A percentile compares a stretch with the other conserved stretches of the same genome.
Conservation (phyloP, 1,139 yeast species). For the Debaryomycetaceae sp. region DNA sequence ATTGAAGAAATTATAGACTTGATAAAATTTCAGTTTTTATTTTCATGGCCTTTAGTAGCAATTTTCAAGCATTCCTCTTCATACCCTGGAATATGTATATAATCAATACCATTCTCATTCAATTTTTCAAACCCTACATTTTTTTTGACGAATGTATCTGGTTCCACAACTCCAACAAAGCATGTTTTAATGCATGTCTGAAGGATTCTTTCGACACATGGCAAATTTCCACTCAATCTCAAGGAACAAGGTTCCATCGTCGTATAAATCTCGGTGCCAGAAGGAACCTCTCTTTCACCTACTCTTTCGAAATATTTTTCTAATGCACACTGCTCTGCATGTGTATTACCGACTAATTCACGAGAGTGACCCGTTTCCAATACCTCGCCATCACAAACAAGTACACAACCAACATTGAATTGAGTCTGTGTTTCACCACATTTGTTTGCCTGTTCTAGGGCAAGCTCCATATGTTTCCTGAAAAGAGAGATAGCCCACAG, state of each 20-base stretch:
- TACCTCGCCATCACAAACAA: constrained; percentile 64
- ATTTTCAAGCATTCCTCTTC: constrained; percentile 68
- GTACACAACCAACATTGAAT: constrained; percentile 89
- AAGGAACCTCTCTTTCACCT: constrained; percentile 52
- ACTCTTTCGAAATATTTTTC: constrained; percentile 57
- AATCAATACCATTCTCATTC: constrained; percentile 56
- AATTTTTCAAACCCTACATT: constrained; percentile 64
- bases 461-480: constrained; percentile 55
- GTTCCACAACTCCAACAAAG: constrained; percentile 91
- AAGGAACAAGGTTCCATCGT: constrained; percentile 98
- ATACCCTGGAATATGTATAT: constrained; percentile 79
- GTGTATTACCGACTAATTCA: constrained; percentile 93
- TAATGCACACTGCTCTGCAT: constrained; percentile 95
- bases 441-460: constrained; percentile 72
- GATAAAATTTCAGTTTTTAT: constrained; percentile 10
- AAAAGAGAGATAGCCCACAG: constrained; percentile 77
- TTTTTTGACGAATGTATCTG: constrained; percentile 78
- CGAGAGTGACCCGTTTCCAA: constrained; percentile 83
- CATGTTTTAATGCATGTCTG: constrained; percentile 60
- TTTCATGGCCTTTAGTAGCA: constrained; percentile 75
- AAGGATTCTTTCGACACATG: constrained; percentile 81
- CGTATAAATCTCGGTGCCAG: constrained; percentile 81
- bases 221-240: constrained; percentile 84
- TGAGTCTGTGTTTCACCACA: constrained; percentile 86
- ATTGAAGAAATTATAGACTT: neutral